A percentile compares a stretch with the other conserved stretches of the same genome.
These are phyloP conservation scores for Rubus parviflorus DNA, from an alignment of 306 rosid species.

Conservation along the genomic window DNA sequence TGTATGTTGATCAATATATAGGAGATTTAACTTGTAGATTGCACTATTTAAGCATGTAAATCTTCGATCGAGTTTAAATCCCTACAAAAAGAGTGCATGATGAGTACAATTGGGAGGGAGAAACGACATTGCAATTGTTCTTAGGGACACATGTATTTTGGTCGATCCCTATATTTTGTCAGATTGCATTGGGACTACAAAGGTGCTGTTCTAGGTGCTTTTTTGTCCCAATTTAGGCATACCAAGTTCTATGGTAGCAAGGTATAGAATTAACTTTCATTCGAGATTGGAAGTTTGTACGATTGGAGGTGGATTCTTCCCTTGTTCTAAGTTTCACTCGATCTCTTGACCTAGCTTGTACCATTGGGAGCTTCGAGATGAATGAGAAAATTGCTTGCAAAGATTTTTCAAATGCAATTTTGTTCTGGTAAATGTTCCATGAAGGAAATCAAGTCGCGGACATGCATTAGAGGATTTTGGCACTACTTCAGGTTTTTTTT, in stretches of 20 bases:
- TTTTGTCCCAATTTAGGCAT: neutral
- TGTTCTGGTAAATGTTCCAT: no score
- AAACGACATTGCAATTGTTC: no score
- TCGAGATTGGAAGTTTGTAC: neutral
- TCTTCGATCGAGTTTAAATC: no score
- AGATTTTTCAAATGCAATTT: no score
- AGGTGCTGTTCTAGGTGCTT: neutral
- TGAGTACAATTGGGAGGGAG: no score
- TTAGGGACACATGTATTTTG: no score
- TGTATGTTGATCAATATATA: neutral
- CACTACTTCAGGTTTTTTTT: neutral
- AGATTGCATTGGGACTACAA: neutral
- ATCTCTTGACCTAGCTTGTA: neutral
- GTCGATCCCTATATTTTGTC: no score
- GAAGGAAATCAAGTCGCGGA: no score
- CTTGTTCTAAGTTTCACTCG: neutral
- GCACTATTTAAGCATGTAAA: no score
- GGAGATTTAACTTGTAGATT: neutral
- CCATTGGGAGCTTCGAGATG: no score
- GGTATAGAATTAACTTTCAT: neutral
- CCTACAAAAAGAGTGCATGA: no score
- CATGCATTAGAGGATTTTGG: neutral
- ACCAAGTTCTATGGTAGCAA: neutral
- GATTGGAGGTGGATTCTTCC: neutral
- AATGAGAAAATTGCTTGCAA: no score